phyloP scores from a whole-genome alignment of 495 filamentous ascomycete genomes.

The Aspergillus conjunctus region DNA sequence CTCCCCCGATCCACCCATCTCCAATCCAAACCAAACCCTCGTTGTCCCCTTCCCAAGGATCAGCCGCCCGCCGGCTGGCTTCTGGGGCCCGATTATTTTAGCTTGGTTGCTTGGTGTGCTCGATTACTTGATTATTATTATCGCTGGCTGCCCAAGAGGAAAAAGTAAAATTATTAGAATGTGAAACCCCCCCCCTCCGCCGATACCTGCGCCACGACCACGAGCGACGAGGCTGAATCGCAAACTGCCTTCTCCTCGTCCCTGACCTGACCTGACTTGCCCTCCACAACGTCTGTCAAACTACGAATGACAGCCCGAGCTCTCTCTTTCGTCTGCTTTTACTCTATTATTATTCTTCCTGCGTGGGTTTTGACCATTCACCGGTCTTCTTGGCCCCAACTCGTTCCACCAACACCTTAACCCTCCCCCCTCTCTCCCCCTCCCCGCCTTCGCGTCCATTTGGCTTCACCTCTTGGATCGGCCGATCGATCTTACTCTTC shows the following conservation, averaged over 20 bases:
- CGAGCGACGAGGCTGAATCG: constrained; percentile 31
- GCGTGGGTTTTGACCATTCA: constrained; percentile 14
- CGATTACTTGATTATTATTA: background rate
- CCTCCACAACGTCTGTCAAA: constrained; percentile 10
- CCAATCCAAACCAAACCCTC: background rate
- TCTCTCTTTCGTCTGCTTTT: background rate
- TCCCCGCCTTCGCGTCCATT: constrained; percentile 14
- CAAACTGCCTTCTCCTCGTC: constrained; percentile 25
- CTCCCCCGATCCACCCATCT: too few species aligned
- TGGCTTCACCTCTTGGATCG: constrained; percentile 14
- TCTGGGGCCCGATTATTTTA: background rate
- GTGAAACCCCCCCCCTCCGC: constrained; percentile 21
- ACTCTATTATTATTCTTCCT: constrained; percentile 3
- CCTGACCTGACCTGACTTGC: constrained; percentile 15
- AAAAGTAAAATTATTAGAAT: constrained; percentile 14
- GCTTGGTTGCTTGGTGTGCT: constrained; percentile 1
- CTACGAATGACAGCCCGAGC: constrained; percentile 18
- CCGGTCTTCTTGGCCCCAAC: constrained; percentile 14
- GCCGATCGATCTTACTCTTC: constrained; percentile 18
- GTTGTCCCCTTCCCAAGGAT: background rate
- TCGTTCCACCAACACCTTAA: constrained; percentile 5
- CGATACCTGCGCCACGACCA: constrained; percentile 24
- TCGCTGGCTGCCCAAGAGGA: constrained; percentile 14
- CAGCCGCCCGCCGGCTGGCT: background rate
- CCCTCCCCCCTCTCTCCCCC: constrained; percentile 11